Percentiles rank a stretch among this genome's conserved stretches.
Conservation (phyloP, 306 rosid species). For the Bauhinia variegata region DNA sequence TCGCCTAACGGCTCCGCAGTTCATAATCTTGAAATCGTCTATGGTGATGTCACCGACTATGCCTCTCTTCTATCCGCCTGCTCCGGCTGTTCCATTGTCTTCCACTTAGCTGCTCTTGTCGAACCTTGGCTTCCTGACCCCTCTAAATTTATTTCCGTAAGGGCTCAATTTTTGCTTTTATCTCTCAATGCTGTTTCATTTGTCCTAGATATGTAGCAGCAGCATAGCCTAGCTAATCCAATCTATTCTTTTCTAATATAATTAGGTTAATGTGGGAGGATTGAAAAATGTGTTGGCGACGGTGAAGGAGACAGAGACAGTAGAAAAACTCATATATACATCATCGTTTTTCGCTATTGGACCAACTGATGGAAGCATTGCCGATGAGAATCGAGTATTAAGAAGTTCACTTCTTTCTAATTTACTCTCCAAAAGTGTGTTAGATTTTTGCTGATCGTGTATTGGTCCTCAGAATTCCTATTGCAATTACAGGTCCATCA, state of each 20-base stretch:
- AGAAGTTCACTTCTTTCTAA: no score
- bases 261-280: slow-evolving; percentile 82
- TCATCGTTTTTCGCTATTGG: slow-evolving; percentile 92
- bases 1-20: slow-evolving; percentile 25
- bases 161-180: neutral
- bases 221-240: neutral
- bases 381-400: slow-evolving; percentile 73
- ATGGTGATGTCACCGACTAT: slow-evolving; percentile 79
- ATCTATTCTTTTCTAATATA: neutral
- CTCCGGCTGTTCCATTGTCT: slow-evolving; percentile 71
- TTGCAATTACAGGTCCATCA: slow-evolving; percentile 60
- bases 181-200: neutral
- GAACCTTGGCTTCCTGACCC: slow-evolving; percentile 99
- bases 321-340: slow-evolving; percentile 75
- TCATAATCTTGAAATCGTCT: slow-evolving; percentile 64
- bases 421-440: no score
- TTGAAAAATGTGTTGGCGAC: slow-evolving; percentile 74
- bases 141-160: slow-evolving; percentile 68
- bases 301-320: slow-evolving; percentile 63
- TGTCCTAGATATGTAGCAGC: no score
- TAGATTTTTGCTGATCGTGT: neutral
- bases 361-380: slow-evolving; percentile 66
- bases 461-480: neutral
- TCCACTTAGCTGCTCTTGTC: slow-evolving; percentile 88
- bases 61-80: slow-evolving; percentile 73